These are phyloP conservation scores for Arctostaphylos glauca DNA, from an alignment of 148 eudicot genomes.

Conservation along the genomic window DNA sequence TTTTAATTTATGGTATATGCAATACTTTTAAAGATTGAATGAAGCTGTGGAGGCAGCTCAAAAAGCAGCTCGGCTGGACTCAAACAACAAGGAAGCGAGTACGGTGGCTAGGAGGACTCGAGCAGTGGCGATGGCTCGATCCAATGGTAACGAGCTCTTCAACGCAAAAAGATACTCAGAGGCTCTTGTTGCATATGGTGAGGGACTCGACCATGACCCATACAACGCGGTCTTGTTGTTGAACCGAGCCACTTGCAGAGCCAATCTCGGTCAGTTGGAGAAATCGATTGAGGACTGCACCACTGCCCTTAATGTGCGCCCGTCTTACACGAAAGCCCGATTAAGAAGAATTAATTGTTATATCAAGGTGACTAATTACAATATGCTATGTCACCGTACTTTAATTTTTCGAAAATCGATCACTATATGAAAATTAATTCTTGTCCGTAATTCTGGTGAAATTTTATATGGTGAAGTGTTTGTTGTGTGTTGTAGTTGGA, in stretches of 20 bases:
- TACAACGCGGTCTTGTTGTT: constrained; percentile 70
- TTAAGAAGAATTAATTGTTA: constrained; percentile 82
- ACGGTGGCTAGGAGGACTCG: constrained; percentile 42
- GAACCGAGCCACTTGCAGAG: constrained; percentile 81
- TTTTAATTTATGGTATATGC: neutral
- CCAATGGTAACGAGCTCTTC: constrained; percentile 73
- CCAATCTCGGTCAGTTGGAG: constrained; percentile 61
- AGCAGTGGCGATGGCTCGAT: constrained; percentile 63
- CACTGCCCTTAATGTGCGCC: constrained; percentile 64
- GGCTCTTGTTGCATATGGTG: constrained; percentile 73
- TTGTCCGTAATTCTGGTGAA: neutral
- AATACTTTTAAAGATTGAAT: constrained; percentile 52
- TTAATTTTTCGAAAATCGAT: neutral
- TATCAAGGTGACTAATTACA: constrained; percentile 52
- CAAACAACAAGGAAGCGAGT: constrained; percentile 63
- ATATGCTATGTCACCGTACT: neutral
- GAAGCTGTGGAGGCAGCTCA: constrained; percentile 57
- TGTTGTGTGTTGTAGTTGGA: constrained; percentile 40
- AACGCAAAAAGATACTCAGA: constrained; percentile 53
- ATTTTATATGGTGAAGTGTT: neutral
- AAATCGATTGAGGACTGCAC: constrained; percentile 81
- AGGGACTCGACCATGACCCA: constrained; percentile 85
- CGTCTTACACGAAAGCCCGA: constrained; percentile 75
- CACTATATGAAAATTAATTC: too few species aligned
- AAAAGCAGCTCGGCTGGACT: constrained; percentile 61